Percentiles rank a stretch among this genome's conserved stretches.
Evolutionary conservation across 306 rosid genomes (phyloP).

Genomic region (Pyrus betulifolia): DNA sequence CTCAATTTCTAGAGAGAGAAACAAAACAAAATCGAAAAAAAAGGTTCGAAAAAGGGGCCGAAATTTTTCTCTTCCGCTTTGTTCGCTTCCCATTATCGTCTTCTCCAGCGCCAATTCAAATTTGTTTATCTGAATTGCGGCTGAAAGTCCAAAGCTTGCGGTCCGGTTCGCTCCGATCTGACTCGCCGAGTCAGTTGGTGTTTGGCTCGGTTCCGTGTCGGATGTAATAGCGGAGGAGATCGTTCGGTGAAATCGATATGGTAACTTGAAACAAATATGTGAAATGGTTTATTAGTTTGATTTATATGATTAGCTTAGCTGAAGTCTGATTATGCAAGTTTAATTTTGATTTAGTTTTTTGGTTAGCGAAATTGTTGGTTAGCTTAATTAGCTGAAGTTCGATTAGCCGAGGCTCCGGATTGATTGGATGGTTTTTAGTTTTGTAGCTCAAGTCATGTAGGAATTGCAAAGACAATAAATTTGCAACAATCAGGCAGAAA

Average conservation of each 20-base stretch:
- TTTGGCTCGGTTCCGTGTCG: conserved; percentile 41
- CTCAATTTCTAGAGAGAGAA: conserved; percentile 19
- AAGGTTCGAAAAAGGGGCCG: conserved; percentile 1
- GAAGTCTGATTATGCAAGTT: conserved; percentile 28
- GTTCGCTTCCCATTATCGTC: conserved; percentile 40
- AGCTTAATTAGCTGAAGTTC: neutral
- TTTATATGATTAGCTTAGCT: conserved; percentile 45
- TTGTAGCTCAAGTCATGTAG: neutral
- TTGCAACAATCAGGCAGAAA: neutral
- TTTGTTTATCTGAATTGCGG: conserved; percentile 26
- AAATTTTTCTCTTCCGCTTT: conserved; percentile 24
- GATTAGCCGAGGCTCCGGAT: neutral
- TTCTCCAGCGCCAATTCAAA: conserved; percentile 41
- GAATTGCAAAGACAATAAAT: neutral
- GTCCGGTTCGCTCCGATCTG: conserved; percentile 33
- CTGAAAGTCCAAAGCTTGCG: conserved; percentile 28
- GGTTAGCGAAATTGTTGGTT: neutral
- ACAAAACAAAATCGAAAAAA: neutral
- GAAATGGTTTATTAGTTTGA: conserved; percentile 16
- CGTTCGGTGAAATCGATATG: conserved; percentile 71
- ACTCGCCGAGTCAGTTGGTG: conserved; percentile 9
- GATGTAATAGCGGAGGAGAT: conserved; percentile 77
- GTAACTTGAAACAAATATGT: conserved; percentile 32
- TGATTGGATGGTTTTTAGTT: neutral
- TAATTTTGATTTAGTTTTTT: conserved; percentile 8